A percentile compares a stretch with the other conserved stretches of the same genome.
Conservation (phyloP, 495 filamentous ascomycete genomes). For the Evernia prunastri region DNA sequence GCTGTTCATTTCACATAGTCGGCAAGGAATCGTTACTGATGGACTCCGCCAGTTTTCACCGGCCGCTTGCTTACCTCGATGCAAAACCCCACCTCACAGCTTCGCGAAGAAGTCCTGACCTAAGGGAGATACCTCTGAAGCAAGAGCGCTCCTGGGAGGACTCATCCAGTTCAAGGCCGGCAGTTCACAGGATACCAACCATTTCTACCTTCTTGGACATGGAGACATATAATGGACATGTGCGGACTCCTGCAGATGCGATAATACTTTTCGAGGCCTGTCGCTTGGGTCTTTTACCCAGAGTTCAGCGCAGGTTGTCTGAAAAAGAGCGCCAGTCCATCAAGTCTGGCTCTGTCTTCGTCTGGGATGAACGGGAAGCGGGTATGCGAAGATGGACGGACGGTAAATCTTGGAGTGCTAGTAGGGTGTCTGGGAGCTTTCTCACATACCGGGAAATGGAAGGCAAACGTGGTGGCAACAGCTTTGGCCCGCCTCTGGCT, state of each 20-base stretch:
- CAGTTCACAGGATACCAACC: constrained; percentile 12
- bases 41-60: constrained; percentile 17
- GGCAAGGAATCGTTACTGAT: constrained; percentile 14
- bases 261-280: constrained; percentile 98
- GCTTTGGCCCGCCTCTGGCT: constrained; percentile 48
- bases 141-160: constrained; percentile 5
- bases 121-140: neutral
- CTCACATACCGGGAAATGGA: constrained; percentile 98
- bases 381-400: constrained; percentile 99
- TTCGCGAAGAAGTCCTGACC: constrained; percentile 1
- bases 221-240: constrained; percentile 94
- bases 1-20: neutral
- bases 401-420: constrained; percentile 98
- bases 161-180: neutral
- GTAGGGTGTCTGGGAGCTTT: constrained; percentile 94
- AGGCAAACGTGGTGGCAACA: constrained; percentile 73
- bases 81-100: constrained; percentile 6
- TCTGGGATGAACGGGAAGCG: constrained; percentile 97
- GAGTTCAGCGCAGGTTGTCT: constrained; percentile 86
- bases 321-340: constrained; percentile 97
- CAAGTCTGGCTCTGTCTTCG: constrained; percentile 91
- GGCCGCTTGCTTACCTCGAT: constrained; percentile 9
- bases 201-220: constrained; percentile 41
- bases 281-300: constrained; percentile 77
- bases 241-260: constrained; percentile 87